Percentiles rank a stretch among this genome's conserved stretches.
These are phyloP conservation scores for Helianthus tuberosus DNA, from an alignment of 129 eudicot species.

Conservation along the genomic window DNA sequence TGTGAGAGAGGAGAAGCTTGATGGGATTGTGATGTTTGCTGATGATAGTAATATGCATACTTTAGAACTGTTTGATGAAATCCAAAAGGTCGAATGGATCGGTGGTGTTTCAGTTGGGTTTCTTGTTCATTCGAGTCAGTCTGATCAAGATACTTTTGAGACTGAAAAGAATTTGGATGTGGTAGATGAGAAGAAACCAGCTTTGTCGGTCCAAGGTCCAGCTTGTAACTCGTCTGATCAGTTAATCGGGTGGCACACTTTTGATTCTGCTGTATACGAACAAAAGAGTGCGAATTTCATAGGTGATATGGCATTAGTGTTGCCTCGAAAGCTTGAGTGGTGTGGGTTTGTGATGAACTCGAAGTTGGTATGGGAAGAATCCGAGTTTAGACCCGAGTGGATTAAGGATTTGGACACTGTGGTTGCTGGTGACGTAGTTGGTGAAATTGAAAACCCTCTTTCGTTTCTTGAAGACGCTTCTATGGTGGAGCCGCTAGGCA, in stretches of 20 bases:
- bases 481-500: constrained; percentile 87
- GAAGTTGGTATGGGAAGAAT: constrained; percentile 77
- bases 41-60: constrained; percentile 98
- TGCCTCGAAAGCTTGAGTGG: constrained; percentile 85
- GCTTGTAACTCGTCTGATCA: constrained; percentile 84
- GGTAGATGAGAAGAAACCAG: constrained; percentile 36
- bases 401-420: constrained; percentile 57
- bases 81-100: constrained; percentile 84
- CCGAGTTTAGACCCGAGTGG: constrained; percentile 77
- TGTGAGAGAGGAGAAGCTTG: constrained; percentile 75
- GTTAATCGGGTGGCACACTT: constrained; percentile 87
- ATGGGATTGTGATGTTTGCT: constrained; percentile 88
- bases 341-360: constrained; percentile 91
- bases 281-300: constrained; percentile 70
- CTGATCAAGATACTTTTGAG: constrained; percentile 45
- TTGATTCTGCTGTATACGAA: constrained; percentile 47
- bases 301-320: constrained; percentile 83
- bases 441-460: constrained; percentile 71
- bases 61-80: constrained; percentile 90
- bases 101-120: constrained; percentile 94
- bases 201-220: constrained; percentile 85
- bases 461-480: constrained; percentile 74
- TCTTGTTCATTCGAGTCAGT: constrained; percentile 68
- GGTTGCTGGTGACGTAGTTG: constrained; percentile 40
- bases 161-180: constrained; percentile 44